phyloP scores from a whole-genome alignment of 371 early-diverging fungal species.

The Mucor irregularis region DNA sequence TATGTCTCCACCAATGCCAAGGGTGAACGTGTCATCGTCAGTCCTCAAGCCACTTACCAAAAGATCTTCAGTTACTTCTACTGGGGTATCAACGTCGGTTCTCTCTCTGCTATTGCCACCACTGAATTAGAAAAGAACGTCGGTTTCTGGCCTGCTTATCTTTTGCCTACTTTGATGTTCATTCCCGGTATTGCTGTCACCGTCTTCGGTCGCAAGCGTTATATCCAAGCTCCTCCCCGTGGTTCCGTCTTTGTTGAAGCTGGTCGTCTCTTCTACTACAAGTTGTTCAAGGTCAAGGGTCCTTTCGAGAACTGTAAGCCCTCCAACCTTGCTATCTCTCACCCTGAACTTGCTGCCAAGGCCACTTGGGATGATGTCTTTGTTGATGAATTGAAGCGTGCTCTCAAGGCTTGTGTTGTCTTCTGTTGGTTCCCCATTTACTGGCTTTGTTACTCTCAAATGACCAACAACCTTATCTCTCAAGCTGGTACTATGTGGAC shows the following conservation, averaged over 20 bases:
- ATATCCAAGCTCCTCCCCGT: slow-evolving; percentile 62
- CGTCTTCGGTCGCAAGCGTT: slow-evolving; percentile 56
- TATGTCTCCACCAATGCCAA: slow-evolving; percentile 27
- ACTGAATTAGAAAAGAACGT: slow-evolving; percentile 57
- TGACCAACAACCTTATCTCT: slow-evolving; percentile 74
- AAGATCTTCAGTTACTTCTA: slow-evolving; percentile 66
- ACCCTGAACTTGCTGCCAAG: slow-evolving; percentile 35
- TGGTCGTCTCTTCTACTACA: slow-evolving; percentile 19
- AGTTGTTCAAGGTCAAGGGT: slow-evolving; percentile 31
- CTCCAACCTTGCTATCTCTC: slow-evolving; percentile 24
- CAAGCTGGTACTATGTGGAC: slow-evolving; percentile 70
- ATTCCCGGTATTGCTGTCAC: slow-evolving; percentile 62
- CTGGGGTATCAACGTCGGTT: slow-evolving; percentile 82
- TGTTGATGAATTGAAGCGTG: slow-evolving; percentile 68
- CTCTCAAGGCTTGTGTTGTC: slow-evolving; percentile 69
- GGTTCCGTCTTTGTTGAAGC: slow-evolving; percentile 58
- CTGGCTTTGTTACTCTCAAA: slow-evolving; percentile 80
- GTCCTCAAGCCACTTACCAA: slow-evolving; percentile 54
- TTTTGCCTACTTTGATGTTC: slow-evolving; percentile 73
- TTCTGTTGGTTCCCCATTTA: slow-evolving; percentile 75
- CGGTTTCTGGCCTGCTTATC: slow-evolving; percentile 69
- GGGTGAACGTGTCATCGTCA: slow-evolving; percentile 34
- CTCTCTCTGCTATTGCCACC: slow-evolving; percentile 64
- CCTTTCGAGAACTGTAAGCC: slow-evolving; percentile 43
- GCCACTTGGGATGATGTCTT: slow-evolving; percentile 72